A percentile compares a stretch with the other conserved stretches of the same genome.
These are phyloP conservation scores for Trichomonas vaginalis DNA, from an alignment of 208 protist species.

Conservation along the genomic window DNA sequence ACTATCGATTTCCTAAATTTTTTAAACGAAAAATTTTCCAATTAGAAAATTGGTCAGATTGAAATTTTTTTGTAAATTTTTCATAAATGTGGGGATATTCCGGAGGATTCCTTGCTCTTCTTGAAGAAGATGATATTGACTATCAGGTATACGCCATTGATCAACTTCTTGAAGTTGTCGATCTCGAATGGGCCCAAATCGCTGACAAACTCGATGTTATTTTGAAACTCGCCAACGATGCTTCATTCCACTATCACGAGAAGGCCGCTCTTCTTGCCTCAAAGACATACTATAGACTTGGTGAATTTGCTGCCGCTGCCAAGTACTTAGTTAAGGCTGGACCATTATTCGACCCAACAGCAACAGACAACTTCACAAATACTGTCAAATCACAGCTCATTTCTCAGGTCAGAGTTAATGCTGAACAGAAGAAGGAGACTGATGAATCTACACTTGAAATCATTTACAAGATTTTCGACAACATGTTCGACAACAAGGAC, in stretches of 20 bases:
- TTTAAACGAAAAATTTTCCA: too few species aligned
- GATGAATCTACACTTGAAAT: not conserved
- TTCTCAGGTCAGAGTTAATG: too few species aligned
- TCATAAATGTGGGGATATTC: not conserved
- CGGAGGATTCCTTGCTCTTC: not conserved
- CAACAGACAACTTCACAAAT: not conserved
- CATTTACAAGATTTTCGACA: not conserved
- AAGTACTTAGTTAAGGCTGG: not conserved
- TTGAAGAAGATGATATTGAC: not conserved
- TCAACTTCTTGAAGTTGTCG: not conserved
- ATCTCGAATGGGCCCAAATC: not conserved
- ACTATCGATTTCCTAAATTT: too few species aligned
- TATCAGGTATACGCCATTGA: not conserved
- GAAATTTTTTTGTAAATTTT: too few species aligned
- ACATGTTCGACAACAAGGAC: not conserved
- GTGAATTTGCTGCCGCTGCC: not conserved
- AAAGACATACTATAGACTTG: not conserved
- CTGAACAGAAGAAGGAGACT: not conserved
- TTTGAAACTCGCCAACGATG: not conserved
- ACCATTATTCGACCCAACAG: not conserved
- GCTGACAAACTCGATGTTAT: not conserved
- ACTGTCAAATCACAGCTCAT: not conserved
- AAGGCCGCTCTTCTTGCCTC: not conserved
- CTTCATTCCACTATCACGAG: not conserved
- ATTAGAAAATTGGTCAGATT: too few species aligned